phyloP scores from a whole-genome alignment of 2,329 filamentous ascomycete genomes.

The Arthroderma sp. region DNA sequence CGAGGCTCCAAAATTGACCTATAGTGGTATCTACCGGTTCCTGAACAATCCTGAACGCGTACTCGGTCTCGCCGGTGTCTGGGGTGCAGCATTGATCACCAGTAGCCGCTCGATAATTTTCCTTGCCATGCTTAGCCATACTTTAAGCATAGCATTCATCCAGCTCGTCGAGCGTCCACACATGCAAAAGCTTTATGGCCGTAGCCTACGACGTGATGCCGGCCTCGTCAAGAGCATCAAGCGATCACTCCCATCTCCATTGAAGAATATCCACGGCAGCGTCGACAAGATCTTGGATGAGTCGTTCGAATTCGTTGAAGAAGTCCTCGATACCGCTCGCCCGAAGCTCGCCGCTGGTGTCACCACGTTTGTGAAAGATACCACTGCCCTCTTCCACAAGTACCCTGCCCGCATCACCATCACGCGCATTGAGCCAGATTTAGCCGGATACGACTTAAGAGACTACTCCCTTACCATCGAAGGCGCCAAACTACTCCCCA shows the following conservation, averaged over 20 bases:
- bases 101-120: slow-evolving; percentile 78
- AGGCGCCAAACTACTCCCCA: slow-evolving; percentile 42
- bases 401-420: slow-evolving; percentile 79
- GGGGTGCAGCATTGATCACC: slow-evolving; percentile 88
- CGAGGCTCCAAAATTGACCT: slow-evolving; percentile 74
- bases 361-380: slow-evolving; percentile 76
- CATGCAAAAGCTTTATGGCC: slow-evolving; percentile 95
- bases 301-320: slow-evolving; percentile 77
- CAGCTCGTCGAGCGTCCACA: slow-evolving; percentile 90
- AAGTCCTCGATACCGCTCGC: slow-evolving; percentile 71
- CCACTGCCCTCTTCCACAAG: slow-evolving; percentile 73
- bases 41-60: slow-evolving; percentile 95
- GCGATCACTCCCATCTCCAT: slow-evolving; percentile 67
- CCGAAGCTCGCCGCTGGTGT: slow-evolving; percentile 79
- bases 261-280: slow-evolving; percentile 72
- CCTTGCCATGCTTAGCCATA: slow-evolving; percentile 72
- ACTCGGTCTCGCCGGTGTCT: slow-evolving; percentile 84
- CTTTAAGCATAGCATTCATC: slow-evolving; percentile 74
- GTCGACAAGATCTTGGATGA: slow-evolving; percentile 78
- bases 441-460: slow-evolving; percentile 65
- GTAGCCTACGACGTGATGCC: slow-evolving; percentile 69
- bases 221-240: slow-evolving; percentile 86
- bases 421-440: slow-evolving; percentile 62
- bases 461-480: slow-evolving; percentile 67
- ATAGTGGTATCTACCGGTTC: slow-evolving; percentile 95